Evolutionary conservation across 2,329 filamentous ascomycete species (phyloP).

Genomic region (Trichophyton simii): DNA sequence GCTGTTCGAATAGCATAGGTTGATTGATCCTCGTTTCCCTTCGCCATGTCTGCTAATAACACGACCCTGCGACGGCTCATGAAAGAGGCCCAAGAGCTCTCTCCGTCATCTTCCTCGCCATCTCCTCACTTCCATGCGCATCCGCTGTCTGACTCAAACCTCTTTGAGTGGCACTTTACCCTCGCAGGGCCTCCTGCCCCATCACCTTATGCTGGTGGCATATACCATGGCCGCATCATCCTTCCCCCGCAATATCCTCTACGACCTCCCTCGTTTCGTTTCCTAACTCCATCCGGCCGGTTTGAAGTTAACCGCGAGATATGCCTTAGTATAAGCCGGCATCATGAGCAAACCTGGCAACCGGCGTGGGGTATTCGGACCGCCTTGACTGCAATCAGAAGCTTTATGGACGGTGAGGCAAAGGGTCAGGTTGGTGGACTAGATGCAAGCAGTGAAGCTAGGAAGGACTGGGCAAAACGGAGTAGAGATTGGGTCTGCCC

Average conservation of each 20-base stretch:
- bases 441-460: slow-evolving; percentile 56
- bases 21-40: neutral
- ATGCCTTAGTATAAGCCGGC: slow-evolving; percentile 82
- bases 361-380: slow-evolving; percentile 94
- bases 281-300: slow-evolving; percentile 77
- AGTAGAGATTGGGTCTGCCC: slow-evolving; percentile 56
- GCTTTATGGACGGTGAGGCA: slow-evolving; percentile 86
- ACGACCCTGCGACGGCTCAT: slow-evolving; percentile 36
- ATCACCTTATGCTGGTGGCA: slow-evolving; percentile 64
- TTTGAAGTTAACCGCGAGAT: slow-evolving; percentile 97
- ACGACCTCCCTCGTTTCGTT: slow-evolving; percentile 88
- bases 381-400: slow-evolving; percentile 63
- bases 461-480: slow-evolving; percentile 56
- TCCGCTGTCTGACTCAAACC: slow-evolving; percentile 67
- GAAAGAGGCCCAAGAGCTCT: slow-evolving; percentile 81
- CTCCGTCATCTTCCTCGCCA: slow-evolving; percentile 56
- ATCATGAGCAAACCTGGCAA: slow-evolving; percentile 98
- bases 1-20: neutral
- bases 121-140: slow-evolving; percentile 75
- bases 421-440: slow-evolving; percentile 82
- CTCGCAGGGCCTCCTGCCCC: slow-evolving; percentile 71
- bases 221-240: slow-evolving; percentile 92
- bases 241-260: slow-evolving; percentile 83
- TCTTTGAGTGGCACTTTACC: slow-evolving; percentile 99
- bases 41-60: slow-evolving; percentile 13